Conservation (phyloP, 495 filamentous ascomycete genomes). For the Elasticomyces elasticus region DNA sequence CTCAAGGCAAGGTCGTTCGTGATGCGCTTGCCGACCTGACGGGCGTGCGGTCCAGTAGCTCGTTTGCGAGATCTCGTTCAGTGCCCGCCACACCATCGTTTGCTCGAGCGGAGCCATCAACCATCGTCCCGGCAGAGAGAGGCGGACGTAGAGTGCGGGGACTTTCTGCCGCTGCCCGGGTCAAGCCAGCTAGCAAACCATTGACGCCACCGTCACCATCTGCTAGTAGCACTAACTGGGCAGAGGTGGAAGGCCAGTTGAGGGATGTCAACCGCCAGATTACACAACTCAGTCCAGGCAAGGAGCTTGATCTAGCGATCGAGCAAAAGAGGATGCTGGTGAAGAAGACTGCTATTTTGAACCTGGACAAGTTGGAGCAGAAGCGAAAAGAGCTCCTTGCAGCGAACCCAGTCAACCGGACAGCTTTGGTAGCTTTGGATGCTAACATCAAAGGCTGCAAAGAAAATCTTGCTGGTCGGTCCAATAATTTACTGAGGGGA, state of each 20-base stretch:
- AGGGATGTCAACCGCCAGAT: no score
- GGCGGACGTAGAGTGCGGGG: no score
- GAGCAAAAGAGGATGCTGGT: background rate
- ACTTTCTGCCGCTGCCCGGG: no score
- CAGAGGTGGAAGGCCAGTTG: no score
- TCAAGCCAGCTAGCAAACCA: no score
- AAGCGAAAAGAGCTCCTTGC: background rate
- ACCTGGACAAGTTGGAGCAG: background rate
- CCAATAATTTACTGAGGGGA: background rate
- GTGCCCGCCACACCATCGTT: background rate
- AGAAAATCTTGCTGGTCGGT: background rate
- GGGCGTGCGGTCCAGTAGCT: no score
- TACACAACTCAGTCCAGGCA: no score
- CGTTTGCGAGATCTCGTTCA: background rate
- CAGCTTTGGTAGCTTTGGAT: background rate
- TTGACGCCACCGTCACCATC: no score
- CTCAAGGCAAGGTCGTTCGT: background rate
- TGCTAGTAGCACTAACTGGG: no score
- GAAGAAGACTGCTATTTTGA: background rate
- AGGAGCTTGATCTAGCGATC: background rate
- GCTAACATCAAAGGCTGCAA: background rate
- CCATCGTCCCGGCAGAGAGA: background rate
- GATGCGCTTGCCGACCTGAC: no score
- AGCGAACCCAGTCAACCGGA: background rate
- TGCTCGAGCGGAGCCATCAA: background rate